Base-by-base conservation (phyloP, 495 filamentous ascomycete genomes). In the Echria macrotheca region DNA sequence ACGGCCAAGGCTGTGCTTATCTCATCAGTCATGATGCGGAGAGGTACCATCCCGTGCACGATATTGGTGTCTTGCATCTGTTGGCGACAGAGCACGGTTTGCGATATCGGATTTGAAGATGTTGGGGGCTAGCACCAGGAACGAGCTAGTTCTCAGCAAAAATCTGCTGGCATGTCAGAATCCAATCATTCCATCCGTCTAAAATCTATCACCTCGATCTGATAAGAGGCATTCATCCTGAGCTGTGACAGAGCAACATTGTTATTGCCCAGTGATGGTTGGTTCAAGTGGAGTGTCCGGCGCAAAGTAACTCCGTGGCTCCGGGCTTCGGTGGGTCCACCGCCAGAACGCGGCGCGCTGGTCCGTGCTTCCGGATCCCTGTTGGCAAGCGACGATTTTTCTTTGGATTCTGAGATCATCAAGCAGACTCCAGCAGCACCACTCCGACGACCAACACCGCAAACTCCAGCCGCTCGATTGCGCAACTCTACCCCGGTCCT, bases 381-480 rank as follows among this genome's bases (percentile, higher is more conserved):
- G 52, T 29, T 21, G 14, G 39, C 24, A 35, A 37, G 53, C 29
- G 41, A 53, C 42, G 47, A 52, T 52, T 56, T 56, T 56, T 26
- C 44, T 47, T 43, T 25, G 52, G 21, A n/a, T n/a, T 55, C 48
- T 55, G 53, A 55, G 53, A 55, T 52, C 53, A 55, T 55, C 44
- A 31, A 51, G 28, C 40, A 44, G 49, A 51, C 32, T 31, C 42
- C 45, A n/a, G 26, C 49, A 26, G 23, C 44, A 19, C 23, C 44
- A 49, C 25, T 38, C 46, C 33, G 23, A 29, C 22, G 25, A 44
- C 52, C 48, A 10, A 28, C 38, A 26, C 35, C 38, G 33, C 15
- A 25, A 47, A 42, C 17, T 14, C 33, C n/a, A 19, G 35, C 44
- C 31, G 14, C 35, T 26, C n/a, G 21, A n/a, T n/a, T n/a, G n/a